Base-by-base conservation (phyloP, 768 basidiomycete species). In the Serendipita sp. region DNA sequence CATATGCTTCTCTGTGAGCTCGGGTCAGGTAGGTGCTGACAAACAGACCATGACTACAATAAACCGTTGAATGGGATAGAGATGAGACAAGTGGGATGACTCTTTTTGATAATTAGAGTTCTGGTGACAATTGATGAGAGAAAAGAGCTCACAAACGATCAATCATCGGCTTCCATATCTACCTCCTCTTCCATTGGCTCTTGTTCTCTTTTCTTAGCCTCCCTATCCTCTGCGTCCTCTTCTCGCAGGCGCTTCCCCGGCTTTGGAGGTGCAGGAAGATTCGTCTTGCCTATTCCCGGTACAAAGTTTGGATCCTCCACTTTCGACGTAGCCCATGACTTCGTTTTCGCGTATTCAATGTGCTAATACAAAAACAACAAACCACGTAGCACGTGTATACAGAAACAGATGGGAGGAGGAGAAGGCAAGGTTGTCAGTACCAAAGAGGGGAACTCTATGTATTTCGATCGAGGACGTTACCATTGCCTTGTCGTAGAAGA, bases 401-500 rank as follows among this genome's bases (percentile, higher is more conserved):
- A 36, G 44, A 58, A 47, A 66, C 63, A 47, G 36, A 65, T 30
- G 16, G 45, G 69, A 36, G 67, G 28, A 51, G 4, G n/a, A 18
- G 64, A 58, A 30, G 65, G 46, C 63, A 62, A 70, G 69, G 67
- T 65, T 63, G 63, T 56, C 36, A 52, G 18, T 18, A 66, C 35
- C 69, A 66, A 69, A 68, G 36, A 67, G 48, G 41, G 41, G n/a
- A 78, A 86, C 77, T 23, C 23, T 23, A 23, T 23, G 23, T 1
- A 23, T 23, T 23, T 23, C 23, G 23, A 23, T 23, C 23, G 23
- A 23, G 23, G 23, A 23, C 23, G 5, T 41, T 74, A 93, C 92
- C 76, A 95, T 80, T 32, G 89, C 88, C 71, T 91, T 93, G 71
- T 91, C 88, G 72, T 95, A 96, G 75, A 95, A 95, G 32, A 83